Evolutionary conservation across 1,284 basidiomycete genomes (phyloP).

Genomic region (Crocinoboletus sp.): DNA sequence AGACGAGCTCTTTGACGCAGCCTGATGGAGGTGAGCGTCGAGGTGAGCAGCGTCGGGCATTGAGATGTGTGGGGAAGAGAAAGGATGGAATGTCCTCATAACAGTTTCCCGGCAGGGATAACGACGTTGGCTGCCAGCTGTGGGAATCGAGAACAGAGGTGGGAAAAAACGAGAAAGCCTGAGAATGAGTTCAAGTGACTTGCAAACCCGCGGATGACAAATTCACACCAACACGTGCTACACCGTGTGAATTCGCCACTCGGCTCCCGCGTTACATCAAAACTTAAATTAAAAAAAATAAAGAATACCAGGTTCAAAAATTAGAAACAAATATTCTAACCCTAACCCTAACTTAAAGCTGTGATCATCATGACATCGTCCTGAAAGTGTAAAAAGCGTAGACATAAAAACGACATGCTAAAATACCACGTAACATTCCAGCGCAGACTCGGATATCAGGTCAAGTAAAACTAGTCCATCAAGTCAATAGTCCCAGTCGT

Average conservation of each 20-base stretch:
- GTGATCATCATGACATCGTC: too few species aligned
- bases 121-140: conserved; percentile 38
- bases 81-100: conserved; percentile 38
- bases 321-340: too few species aligned
- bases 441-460: conserved; percentile 11
- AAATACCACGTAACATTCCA: conserved; percentile 18
- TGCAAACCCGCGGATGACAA: conserved; percentile 21
- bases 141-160: conserved; percentile 36
- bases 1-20: conserved; percentile 34
- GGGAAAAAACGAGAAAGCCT: conserved; percentile 35
- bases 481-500: conserved; percentile 20
- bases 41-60: conserved; percentile 41
- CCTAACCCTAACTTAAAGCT: too few species aligned
- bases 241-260: conserved; percentile 29
- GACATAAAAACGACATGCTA: conserved; percentile 5
- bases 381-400: conserved; percentile 7
- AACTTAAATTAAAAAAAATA: too few species aligned
- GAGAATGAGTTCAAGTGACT: conserved; percentile 27
- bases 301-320: too few species aligned
- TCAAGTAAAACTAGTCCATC: conserved; percentile 21
- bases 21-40: conserved; percentile 35
- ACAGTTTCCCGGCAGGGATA: conserved; percentile 39
- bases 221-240: conserved; percentile 29
- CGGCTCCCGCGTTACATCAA: too few species aligned
- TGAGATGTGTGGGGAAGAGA: conserved; percentile 40